Evolutionary conservation across 352 stramenopile genomes (phyloP).

Genomic region (Globisporangium recalcitrans): DNA sequence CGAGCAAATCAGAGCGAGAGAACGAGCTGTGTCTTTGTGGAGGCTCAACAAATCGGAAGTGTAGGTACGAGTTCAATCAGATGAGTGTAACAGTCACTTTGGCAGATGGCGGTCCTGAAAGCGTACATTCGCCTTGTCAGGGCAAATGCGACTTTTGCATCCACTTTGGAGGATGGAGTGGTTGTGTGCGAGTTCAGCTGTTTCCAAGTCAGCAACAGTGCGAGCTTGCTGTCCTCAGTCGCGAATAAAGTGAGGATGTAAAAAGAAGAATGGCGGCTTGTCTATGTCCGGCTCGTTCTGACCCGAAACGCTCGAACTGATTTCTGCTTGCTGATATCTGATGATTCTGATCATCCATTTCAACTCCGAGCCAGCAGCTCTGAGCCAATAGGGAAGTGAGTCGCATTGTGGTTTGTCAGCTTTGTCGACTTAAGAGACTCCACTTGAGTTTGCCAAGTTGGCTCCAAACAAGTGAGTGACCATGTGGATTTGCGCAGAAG

Average conservation of each 20-base stretch:
- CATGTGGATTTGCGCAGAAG: neutral
- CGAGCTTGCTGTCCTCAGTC: no score
- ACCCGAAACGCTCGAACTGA: neutral
- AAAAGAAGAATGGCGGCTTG: neutral
- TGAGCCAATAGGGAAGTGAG: neutral
- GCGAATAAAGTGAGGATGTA: neutral
- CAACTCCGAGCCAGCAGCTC: neutral
- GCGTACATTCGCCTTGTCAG: no score
- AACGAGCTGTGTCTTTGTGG: no score
- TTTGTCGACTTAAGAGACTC: neutral
- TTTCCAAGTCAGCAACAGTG: no score
- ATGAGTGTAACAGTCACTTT: neutral
- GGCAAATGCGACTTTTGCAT: no score
- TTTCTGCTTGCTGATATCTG: neutral
- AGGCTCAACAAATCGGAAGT: neutral
- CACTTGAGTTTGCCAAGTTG: neutral
- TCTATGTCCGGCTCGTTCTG: neutral
- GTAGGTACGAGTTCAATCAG: neutral
- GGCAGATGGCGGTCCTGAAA: no score
- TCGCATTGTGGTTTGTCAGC: no score
- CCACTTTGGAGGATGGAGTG: no score
- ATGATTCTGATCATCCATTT: neutral
- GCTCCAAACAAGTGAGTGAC: no score
- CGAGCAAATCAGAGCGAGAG: no score
- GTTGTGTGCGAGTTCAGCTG: no score